Base-by-base conservation (phyloP, 2,329 filamentous ascomycete genomes). In the Penicillium sp. region DNA sequence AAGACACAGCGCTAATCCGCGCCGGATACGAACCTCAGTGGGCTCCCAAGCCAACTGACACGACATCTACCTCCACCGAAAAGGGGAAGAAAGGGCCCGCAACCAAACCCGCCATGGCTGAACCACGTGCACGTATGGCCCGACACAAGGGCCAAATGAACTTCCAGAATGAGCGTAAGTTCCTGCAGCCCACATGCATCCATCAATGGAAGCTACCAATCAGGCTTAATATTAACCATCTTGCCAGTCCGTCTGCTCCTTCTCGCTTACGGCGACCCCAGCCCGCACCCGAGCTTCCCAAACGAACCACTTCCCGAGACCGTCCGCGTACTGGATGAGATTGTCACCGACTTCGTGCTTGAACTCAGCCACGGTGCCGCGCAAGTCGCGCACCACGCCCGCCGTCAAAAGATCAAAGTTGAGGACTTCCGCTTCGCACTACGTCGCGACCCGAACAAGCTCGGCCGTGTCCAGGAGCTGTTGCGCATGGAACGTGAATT, bases 381-480 rank as follows among this genome's bases (percentile, higher is more conserved):
- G 5, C 86, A 90, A 44, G 88, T 89, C 53, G 94, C 94, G 0
- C 87, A 90, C 73, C 91, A 96, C 75, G 87, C 90, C 2, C 89
- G 92, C 0, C 89, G 94, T 2, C 91, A 96, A 69, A 99, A 99
- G 78, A 92, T 99, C 78, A 99, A 99, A 75, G 90, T 96, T 69
- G 93, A 97, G 70, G 94, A 99, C 76, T 96, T 99, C 78, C 92
- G 96, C 70, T 99, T 96, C 76, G 91, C 92, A 39, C 85, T 97
- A 66, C 86, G 94, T 33, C 86, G 89, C 63, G 96, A 97, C 70
- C 88, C 90, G 9, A 81, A 85, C 58, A 96, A 96, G 73, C 81
- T 97, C 43, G 94, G 94, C 49, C 87, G 93, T 69, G 92, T 97
- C 54, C 87, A 91, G 72, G 92, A 96, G 78, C 86, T 96, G 70